phyloP scores from a whole-genome alignment of 2,329 filamentous ascomycete species.

The Exophiala aquamarina region DNA sequence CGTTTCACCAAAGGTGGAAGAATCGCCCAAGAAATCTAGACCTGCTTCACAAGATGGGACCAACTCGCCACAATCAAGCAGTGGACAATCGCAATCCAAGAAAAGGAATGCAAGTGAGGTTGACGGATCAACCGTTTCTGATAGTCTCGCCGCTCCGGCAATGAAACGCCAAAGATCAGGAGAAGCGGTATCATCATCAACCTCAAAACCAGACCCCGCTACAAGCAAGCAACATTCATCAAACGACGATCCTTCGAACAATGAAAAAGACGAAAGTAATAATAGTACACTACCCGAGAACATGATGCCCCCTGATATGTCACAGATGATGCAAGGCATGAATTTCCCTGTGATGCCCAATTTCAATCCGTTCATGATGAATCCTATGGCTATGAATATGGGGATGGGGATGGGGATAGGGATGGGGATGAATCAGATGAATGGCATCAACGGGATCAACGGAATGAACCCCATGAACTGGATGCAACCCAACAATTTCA shows the following conservation, averaged over 20 bases:
- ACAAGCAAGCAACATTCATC: neutral
- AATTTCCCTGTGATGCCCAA: conserved; percentile 25
- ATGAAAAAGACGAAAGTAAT: conserved; percentile 7
- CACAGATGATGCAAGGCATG: conserved; percentile 28
- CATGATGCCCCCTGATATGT: conserved; percentile 35
- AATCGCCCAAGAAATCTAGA: conserved; percentile 11
- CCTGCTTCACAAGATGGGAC: conserved; percentile 23
- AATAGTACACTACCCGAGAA: conserved; percentile 24
- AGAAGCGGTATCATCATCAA: conserved; percentile 34
- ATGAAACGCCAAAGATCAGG: conserved; percentile 47
- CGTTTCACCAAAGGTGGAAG: conserved; percentile 20
- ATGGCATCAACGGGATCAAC: conserved; percentile 38
- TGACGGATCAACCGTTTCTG: conserved; percentile 57
- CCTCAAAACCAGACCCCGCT: conserved; percentile 35
- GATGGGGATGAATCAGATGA: conserved; percentile 29
- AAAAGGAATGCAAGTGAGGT: conserved; percentile 77
- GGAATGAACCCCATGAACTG: conserved; percentile 34
- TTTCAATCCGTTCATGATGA: conserved; percentile 39
- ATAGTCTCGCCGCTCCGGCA: conserved; percentile 38
- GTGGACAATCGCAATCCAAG: conserved; percentile 53
- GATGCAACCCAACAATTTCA: conserved; percentile 8
- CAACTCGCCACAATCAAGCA: conserved; percentile 22
- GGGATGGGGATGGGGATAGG: conserved; percentile 16
- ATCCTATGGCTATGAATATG: conserved; percentile 48
- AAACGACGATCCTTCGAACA: conserved; percentile 2